Evolutionary conservation across 1,284 basidiomycete species (phyloP), one percentile per base, ranked within the genome.

Genomic region (Baeospora myosura): DNA sequence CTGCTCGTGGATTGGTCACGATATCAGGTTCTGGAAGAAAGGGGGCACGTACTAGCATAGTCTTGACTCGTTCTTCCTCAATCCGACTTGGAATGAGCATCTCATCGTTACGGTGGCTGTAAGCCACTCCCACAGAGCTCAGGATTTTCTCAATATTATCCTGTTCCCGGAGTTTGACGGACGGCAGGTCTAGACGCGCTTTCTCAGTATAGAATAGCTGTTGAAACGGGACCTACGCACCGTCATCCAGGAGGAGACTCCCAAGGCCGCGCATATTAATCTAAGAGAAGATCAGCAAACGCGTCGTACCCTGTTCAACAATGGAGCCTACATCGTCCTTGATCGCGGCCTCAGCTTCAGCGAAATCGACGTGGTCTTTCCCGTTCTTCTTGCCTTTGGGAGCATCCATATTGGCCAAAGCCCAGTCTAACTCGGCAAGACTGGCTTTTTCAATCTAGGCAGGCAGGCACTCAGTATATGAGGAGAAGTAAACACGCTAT

Each of bases 381-480:
- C 22, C 57, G 62, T 51, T 60, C n/a, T 63, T 59, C 46, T 56
- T 65, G 6, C 57, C 47, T 47, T 62, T 68, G 0, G 61, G 37
- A n/a, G 54, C 65, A 12, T 69, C 71, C 61, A 85, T 71, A 50
- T 87, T 75, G 1, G 77, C 74, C 29, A 88, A 62, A 0, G 82
- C 84, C 86, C 86, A 89, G 52, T 88, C 81, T 17, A 89, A 63
- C 48, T 88, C 76, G 6, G 72, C 69, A 7, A 87, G 52, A 34
- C 75, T 76, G 1, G 86, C 86, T 42, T 70, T 74, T 59, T 89
- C 87, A 33, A 89, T 88, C 84, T 88, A 40, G 25, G 24, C 14
- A 36, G 31, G 10, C 20, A 42, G 20, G 30, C 29, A 24, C 34
- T 41, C 28, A 40, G 36, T 20, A 4, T 4, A 16, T 11, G 16